Evolutionary conservation across 179 eudicot species (phyloP).

Genomic region (Spergularia azorica): DNA sequence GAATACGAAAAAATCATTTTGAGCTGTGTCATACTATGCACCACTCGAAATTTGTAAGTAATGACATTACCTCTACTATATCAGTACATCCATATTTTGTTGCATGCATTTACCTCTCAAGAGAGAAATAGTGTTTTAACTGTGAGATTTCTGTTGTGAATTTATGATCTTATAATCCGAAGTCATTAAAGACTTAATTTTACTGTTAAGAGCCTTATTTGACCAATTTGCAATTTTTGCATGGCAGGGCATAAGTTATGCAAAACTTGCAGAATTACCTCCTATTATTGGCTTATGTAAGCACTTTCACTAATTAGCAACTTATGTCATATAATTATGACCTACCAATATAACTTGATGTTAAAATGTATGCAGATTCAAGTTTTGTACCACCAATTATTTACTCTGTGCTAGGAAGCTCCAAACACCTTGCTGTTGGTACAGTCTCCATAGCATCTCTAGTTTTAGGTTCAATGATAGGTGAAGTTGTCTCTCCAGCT

Average conservation of each 20-base stretch:
- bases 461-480: not conserved
- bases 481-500: not conserved
- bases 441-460: not conserved
- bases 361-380: not conserved
- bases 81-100: too few species aligned
- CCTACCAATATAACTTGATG: not conserved
- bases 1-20: not conserved
- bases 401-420: not conserved
- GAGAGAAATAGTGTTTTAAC: too few species aligned
- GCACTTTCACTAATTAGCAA: not conserved
- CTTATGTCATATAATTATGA: not conserved
- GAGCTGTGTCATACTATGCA: too few species aligned
- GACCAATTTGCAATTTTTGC: not conserved
- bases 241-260: conserved; percentile 15
- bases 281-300: not conserved
- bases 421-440: not conserved
- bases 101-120: too few species aligned
- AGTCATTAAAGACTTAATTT: too few species aligned
- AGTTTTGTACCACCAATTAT: not conserved
- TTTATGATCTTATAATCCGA: too few species aligned
- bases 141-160: too few species aligned
- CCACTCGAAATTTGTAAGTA: too few species aligned
- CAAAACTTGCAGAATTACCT: not conserved
- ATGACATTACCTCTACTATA: too few species aligned
- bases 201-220: not conserved